These are phyloP conservation scores for Brassica nigra DNA, from an alignment of 345 rosid species.

Conservation along the genomic window DNA sequence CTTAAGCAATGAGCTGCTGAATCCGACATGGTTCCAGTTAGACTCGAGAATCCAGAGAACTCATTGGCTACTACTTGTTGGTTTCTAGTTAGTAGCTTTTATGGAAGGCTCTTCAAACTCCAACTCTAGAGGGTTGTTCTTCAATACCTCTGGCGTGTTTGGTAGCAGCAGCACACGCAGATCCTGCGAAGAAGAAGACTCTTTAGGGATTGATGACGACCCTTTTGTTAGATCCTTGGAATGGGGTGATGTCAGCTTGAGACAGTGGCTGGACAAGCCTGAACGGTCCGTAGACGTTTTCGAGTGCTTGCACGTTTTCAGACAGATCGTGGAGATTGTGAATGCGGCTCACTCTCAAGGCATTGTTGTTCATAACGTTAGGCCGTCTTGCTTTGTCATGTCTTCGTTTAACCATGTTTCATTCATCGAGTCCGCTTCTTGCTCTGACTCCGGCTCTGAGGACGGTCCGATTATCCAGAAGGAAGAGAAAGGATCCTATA, in stretches of 20 bases:
- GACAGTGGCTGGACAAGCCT: conserved; percentile 93
- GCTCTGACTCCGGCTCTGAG: conserved; percentile 96
- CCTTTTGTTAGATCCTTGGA: conserved; percentile 62
- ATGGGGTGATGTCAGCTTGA: conserved; percentile 90
- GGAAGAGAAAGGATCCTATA: conserved; percentile 44
- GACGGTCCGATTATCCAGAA: conserved; percentile 59
- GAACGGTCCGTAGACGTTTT: conserved; percentile 69
- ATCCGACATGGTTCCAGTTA: conserved; percentile 49
- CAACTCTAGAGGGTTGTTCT: conserved; percentile 61
- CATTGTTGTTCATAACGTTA: conserved; percentile 83
- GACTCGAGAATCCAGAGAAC: conserved; percentile 46
- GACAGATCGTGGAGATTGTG: conserved; percentile 87
- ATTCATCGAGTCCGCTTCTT: conserved; percentile 93
- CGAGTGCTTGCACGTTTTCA: conserved; percentile 91
- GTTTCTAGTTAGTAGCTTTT: conserved; percentile 45
- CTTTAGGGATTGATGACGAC: conserved; percentile 38
- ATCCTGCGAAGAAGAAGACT: conserved; percentile 53
- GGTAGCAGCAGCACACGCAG: conserved; percentile 55
- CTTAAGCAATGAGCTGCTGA: conserved; percentile 47
- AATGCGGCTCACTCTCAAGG: conserved; percentile 89
- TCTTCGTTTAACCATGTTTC: conserved; percentile 89
- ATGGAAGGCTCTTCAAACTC: conserved; percentile 91
- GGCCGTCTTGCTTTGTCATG: conserved; percentile 95
- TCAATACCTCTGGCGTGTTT: conserved; percentile 56
- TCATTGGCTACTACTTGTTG: conserved; percentile 41